These are phyloP conservation scores for Rhodotorula mucilaginosa DNA, from an alignment of 1,284 basidiomycete genomes.

Conservation along the genomic window DNA sequence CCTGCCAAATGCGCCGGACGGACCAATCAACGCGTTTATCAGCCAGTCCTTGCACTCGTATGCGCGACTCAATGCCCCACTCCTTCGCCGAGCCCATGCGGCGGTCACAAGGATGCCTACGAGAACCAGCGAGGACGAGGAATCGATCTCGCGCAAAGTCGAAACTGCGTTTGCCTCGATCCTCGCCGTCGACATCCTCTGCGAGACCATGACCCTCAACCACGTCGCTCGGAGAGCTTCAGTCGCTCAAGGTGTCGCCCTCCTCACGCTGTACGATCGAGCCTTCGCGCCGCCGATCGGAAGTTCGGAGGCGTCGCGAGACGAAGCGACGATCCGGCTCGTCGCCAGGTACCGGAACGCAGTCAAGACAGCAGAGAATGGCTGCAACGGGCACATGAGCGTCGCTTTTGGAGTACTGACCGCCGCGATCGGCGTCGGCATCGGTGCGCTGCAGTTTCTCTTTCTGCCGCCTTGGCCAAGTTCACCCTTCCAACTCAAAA, in stretches of 20 bases:
- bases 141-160: background rate
- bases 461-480: too few relatives aligned
- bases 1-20: constrained; percentile 26
- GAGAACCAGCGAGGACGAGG: too few relatives aligned
- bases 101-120: too few relatives aligned
- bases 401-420: constrained; percentile 86
- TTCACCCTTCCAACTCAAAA: too few relatives aligned
- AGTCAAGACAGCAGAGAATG: constrained; percentile 55
- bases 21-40: constrained; percentile 61
- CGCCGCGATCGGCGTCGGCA: constrained; percentile 67
- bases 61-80: constrained; percentile 68
- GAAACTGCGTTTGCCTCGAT: constrained; percentile 52
- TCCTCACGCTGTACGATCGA: constrained; percentile 82
- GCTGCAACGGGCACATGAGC: constrained; percentile 74
- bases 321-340: constrained; percentile 57
- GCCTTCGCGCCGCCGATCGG: constrained; percentile 60
- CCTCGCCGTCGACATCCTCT: constrained; percentile 65
- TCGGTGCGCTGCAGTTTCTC: constrained; percentile 57
- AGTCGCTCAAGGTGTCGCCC: constrained; percentile 85
- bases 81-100: constrained; percentile 67
- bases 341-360: constrained; percentile 59
- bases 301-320: constrained; percentile 17
- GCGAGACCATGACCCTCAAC: constrained; percentile 83
- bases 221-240: constrained; percentile 84
- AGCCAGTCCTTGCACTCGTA: constrained; percentile 70